Evolutionary conservation across 2,329 filamentous ascomycete genomes (phyloP).

Genomic region (Emericellopsis cladophorae): DNA sequence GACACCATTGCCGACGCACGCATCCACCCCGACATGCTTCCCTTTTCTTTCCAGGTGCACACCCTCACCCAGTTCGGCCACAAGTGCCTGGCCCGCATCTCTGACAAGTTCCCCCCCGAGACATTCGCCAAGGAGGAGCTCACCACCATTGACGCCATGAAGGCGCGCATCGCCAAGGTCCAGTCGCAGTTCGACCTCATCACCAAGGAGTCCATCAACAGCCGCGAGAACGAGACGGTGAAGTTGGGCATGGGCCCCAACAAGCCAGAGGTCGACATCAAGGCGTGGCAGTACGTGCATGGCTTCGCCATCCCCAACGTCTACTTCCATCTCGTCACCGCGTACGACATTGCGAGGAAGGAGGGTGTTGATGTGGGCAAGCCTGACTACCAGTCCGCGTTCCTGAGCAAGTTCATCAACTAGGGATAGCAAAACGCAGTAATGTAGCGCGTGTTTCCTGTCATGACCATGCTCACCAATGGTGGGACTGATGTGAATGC

Average conservation of each 20-base stretch:
- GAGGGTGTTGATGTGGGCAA: conserved; percentile 52
- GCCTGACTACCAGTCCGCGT: conserved; percentile 33
- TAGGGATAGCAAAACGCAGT: background rate
- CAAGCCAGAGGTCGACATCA: conserved; percentile 7
- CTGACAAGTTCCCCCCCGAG: conserved; percentile 11
- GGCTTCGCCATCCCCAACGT: conserved; percentile 44
- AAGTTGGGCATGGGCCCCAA: conserved; percentile 15
- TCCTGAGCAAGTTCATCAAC: conserved; percentile 9
- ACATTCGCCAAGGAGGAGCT: conserved; percentile 8
- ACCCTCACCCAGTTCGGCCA: conserved; percentile 14
- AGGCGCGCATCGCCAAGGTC: conserved; percentile 17
- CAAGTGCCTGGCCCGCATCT: conserved; percentile 19
- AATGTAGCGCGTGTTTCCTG: too few relatives aligned
- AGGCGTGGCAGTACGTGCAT: conserved; percentile 27
- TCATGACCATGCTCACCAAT: too few relatives aligned
- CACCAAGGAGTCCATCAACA: conserved; percentile 19
- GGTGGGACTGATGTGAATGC: background rate
- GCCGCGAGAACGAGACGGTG: conserved; percentile 13
- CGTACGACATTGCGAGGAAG: conserved; percentile 48
- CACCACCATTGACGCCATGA: conserved; percentile 19
- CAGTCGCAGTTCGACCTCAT: conserved; percentile 16
- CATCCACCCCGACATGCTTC: conserved; percentile 28
- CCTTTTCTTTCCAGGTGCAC: conserved; percentile 26
- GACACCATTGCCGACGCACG: conserved; percentile 17
- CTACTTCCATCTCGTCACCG: conserved; percentile 48